Evolutionary conservation across 2,329 filamentous ascomycete genomes (phyloP).

Genomic region (Talaromyces sp.): DNA sequence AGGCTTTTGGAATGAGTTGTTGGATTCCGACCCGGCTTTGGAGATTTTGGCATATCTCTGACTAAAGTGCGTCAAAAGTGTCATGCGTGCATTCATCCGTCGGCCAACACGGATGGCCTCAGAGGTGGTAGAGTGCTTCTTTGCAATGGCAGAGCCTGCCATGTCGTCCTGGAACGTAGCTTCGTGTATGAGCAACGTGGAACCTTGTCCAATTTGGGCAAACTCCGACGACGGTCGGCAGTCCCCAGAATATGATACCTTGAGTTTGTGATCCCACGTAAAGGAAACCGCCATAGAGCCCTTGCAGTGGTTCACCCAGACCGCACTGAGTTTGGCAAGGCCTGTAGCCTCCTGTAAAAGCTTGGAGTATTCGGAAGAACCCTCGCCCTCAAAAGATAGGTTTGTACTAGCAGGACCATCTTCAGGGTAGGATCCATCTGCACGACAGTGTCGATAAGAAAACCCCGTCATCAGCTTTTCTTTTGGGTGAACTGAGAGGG

Average conservation of each 20-base stretch:
- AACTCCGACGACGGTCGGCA: constrained; percentile 75
- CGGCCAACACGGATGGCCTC: constrained; percentile 78
- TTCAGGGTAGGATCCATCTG: constrained; percentile 22
- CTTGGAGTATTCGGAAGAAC: constrained; percentile 26
- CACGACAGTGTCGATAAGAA: constrained; percentile 25
- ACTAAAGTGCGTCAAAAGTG: constrained; percentile 89
- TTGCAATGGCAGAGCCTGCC: constrained; percentile 69
- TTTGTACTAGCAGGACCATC: constrained; percentile 16
- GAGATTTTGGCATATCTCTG: constrained; percentile 82
- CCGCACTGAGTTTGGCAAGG: constrained; percentile 62
- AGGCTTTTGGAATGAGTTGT: background rate
- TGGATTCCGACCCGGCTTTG: constrained; percentile 17
- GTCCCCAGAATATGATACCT: constrained; percentile 90
- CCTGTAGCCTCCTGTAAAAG: constrained; percentile 52
- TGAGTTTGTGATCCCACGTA: constrained; percentile 74
- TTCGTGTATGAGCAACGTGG: constrained; percentile 88
- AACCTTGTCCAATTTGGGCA: constrained; percentile 63
- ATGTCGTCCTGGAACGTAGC: constrained; percentile 93
- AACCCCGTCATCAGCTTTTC: constrained; percentile 21
- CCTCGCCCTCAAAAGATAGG: constrained; percentile 24
- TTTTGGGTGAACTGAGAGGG: constrained; percentile 39
- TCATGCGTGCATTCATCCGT: constrained; percentile 72
- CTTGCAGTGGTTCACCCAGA: constrained; percentile 72
- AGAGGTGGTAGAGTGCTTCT: constrained; percentile 83
- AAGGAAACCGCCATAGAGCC: constrained; percentile 72